A percentile compares a stretch with the other conserved stretches of the same genome.
Evolutionary conservation across 768 basidiomycete genomes (phyloP).

Genomic region (Pulveroboletus frians): DNA sequence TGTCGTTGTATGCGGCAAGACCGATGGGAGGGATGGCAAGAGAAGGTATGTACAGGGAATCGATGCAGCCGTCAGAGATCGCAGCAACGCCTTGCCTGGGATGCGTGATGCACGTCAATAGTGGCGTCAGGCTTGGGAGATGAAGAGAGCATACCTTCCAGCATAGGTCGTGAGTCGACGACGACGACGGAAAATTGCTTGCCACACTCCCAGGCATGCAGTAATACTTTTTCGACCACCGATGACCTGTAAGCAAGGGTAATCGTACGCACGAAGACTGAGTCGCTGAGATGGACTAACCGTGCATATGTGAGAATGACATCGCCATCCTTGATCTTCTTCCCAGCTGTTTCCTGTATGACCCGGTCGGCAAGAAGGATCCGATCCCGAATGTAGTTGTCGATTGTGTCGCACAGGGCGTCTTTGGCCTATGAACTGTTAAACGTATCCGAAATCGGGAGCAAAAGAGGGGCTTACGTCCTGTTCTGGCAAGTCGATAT

Average conservation of each 20-base stretch:
- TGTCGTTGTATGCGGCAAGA: constrained; percentile 76
- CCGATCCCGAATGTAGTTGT: constrained; percentile 89
- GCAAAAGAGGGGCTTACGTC: constrained; percentile 52
- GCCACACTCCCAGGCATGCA: constrained; percentile 68
- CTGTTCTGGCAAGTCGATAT: constrained; percentile 92
- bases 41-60: constrained; percentile 90
- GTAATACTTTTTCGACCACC: constrained; percentile 83
- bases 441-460: background rate
- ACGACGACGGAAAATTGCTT: constrained; percentile 86
- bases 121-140: background rate
- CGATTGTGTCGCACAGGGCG: constrained; percentile 75
- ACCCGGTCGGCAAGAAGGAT: constrained; percentile 92
- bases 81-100: constrained; percentile 73
- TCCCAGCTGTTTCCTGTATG: constrained; percentile 81
- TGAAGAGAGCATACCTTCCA: constrained; percentile 61
- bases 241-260: constrained; percentile 61
- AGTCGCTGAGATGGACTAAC: constrained; percentile 35
- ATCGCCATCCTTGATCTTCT: constrained; percentile 93
- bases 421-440: constrained; percentile 70
- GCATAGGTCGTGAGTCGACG: constrained; percentile 90
- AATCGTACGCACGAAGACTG: background rate
- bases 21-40: constrained; percentile 75
- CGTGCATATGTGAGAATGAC: constrained; percentile 90
- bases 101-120: constrained; percentile 2
- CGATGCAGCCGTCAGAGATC: constrained; percentile 55